Conservation (phyloP, 768 basidiomycete species). For the Serendipita sp. region DNA sequence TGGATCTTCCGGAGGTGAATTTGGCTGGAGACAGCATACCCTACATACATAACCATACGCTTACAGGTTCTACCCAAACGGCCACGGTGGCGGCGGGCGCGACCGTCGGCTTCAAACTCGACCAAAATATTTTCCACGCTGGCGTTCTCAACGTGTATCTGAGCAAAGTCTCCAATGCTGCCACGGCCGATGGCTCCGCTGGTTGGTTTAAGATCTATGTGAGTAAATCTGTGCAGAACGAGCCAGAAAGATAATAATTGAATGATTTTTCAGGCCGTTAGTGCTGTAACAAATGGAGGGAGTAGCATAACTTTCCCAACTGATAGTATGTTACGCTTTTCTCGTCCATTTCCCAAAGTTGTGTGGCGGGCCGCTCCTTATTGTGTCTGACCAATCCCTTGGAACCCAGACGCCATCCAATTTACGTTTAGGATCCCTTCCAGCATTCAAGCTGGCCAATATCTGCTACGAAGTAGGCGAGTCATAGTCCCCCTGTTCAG, state of each 20-base stretch:
- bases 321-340: not conserved
- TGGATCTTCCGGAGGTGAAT: not conserved
- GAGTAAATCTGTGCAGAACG: too few species aligned
- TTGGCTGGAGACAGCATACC: too few species aligned
- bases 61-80: not conserved
- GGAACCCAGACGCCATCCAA: not conserved
- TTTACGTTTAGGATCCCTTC: conserved; percentile 7
- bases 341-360: too few species aligned
- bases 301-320: not conserved
- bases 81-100: not conserved
- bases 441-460: conserved; percentile 7
- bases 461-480: conserved; percentile 6
- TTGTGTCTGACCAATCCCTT: not conserved
- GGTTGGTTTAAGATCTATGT: conserved; percentile 9
- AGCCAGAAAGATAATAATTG: not conserved
- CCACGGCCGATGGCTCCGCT: not conserved
- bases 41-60: too few species aligned
- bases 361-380: too few species aligned
- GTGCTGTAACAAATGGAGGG: not conserved
- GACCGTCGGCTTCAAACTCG: not conserved
- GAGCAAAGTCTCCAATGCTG: conserved; percentile 6
- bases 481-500: not conserved
- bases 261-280: too few species aligned
- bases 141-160: conserved; percentile 1
- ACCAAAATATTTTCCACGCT: not conserved